These are phyloP conservation scores for Sphaerulina populicola DNA, from an alignment of 2,329 filamentous ascomycete species.

Conservation along the genomic window DNA sequence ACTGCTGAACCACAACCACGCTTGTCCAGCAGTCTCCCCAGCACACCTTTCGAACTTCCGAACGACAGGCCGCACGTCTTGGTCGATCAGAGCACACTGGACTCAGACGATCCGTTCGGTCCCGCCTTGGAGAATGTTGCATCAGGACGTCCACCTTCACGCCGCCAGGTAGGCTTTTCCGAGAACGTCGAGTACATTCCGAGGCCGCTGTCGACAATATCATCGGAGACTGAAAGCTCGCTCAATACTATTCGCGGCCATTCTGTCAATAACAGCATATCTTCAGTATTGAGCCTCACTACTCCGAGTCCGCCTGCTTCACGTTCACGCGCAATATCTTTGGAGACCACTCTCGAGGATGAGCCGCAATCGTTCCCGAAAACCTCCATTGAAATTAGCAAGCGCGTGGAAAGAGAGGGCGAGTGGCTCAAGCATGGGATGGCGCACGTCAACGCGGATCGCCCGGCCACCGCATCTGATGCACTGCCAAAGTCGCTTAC, in stretches of 20 bases:
- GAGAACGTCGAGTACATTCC: conserved; percentile 78
- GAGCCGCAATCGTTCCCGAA: conserved; percentile 53
- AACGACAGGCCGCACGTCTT: neutral
- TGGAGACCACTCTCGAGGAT: conserved; percentile 37
- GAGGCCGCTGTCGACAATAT: conserved; percentile 72
- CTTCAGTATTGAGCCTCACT: conserved; percentile 60
- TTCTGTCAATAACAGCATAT: conserved; percentile 69
- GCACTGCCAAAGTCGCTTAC: conserved; percentile 9
- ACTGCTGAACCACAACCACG: conserved; percentile 29
- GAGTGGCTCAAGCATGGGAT: conserved; percentile 28
- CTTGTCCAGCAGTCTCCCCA: conserved; percentile 28
- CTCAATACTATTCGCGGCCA: conserved; percentile 61
- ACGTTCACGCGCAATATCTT: conserved; percentile 35
- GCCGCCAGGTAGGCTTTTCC: conserved; percentile 70
- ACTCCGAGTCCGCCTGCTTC: conserved; percentile 41
- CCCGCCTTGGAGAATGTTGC: conserved; percentile 23
- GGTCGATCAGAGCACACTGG: neutral
- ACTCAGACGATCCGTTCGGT: conserved; percentile 8
- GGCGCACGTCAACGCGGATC: conserved; percentile 12
- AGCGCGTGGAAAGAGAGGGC: conserved; percentile 28
- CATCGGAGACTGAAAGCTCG: conserved; percentile 74
- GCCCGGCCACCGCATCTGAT: conserved; percentile 22
- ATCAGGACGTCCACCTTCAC: conserved; percentile 38
- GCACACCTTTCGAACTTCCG: conserved; percentile 30
- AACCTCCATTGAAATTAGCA: conserved; percentile 23